Evolutionary conservation across 176 grass and related monocot species (phyloP), one percentile per base, ranked within the genome.

Genomic region (Tillandsia fasciculata): DNA sequence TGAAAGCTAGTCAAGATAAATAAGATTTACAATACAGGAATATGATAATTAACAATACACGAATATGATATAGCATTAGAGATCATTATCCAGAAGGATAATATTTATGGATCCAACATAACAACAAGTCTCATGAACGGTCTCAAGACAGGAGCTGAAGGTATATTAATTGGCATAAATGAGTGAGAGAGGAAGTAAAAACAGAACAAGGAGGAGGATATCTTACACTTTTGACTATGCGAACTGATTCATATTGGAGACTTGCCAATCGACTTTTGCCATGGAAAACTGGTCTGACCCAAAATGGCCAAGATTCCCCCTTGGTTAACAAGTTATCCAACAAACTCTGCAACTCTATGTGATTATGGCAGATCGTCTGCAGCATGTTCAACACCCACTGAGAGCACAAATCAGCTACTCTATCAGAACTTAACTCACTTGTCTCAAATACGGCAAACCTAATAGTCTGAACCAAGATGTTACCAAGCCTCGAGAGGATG

Each of bases 221-320:
- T 50, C 77, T 84, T 81, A 88, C 86, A 81, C 13, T 72, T 48
- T 75, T 64, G 66, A 63, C 58, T 53, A 63, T 75, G 50, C 65
- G 53, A 76, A 22, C 52, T 10, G 49, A 50, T 50, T 81, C 71
- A 53, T 56, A 24, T 74, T 78, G 67, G 56, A 81, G n/a, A 33
- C 67, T 68, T 51, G 53, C 54, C 28, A 66, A 74, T 77, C 50
- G 20, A 64, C 68, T 77, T n/a, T 56, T 78, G 79, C 80, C 65
- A 23, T 74, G 72, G 23, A 77, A 53, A 81, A 67, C 64, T 71
- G 81, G 86, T 57, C 61, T 84, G 53, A 89, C 74, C 93, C 93
- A 96, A 59, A 90, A 76, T 0, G 93, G 89, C 93, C 93, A 96
- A 74, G 76, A 67, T 68, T 92, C 78, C 50, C 87, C 74, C 80